Percentiles rank a stretch among this genome's conserved stretches.
phyloP scores from a whole-genome alignment of 345 rosid genomes.

The Eucalyptus pumila region DNA sequence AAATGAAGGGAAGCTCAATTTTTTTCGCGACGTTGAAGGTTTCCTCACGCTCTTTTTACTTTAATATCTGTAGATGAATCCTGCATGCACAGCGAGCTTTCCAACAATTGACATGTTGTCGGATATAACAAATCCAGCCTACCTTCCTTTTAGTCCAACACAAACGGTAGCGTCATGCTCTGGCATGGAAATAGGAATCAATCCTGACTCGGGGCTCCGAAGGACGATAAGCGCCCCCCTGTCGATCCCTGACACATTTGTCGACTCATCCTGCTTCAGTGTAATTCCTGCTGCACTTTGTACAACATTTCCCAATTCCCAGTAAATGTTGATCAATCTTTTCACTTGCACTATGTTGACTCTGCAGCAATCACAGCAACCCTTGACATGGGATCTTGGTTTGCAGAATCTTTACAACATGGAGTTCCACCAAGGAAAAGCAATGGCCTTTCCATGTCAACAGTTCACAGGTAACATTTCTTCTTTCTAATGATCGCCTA shows the following conservation, averaged over 20 bases:
- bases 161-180: slow-evolving; percentile 36
- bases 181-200: slow-evolving; percentile 37
- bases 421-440: slow-evolving; percentile 38
- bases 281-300: slow-evolving; percentile 12
- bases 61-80: slow-evolving; percentile 14
- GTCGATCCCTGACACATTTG: slow-evolving; percentile 28
- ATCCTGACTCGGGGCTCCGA: slow-evolving; percentile 24
- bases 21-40: neutral
- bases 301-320: neutral
- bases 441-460: slow-evolving; percentile 20
- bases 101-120: slow-evolving; percentile 34
- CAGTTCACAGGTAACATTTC: slow-evolving; percentile 33
- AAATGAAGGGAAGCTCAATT: neutral
- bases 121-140: slow-evolving; percentile 33
- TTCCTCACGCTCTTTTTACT: neutral
- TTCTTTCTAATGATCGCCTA: neutral
- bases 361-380: slow-evolving; percentile 17
- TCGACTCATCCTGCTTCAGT: slow-evolving; percentile 31
- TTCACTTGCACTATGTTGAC: neutral
- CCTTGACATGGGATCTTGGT: slow-evolving; percentile 55
- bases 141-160: slow-evolving; percentile 33
- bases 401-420: slow-evolving; percentile 48
- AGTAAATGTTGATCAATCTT: neutral
- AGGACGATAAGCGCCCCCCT: slow-evolving; percentile 36
- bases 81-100: slow-evolving; percentile 13